Base-by-base conservation (phyloP, 495 filamentous ascomycete genomes). In the Daldinia loculata region DNA sequence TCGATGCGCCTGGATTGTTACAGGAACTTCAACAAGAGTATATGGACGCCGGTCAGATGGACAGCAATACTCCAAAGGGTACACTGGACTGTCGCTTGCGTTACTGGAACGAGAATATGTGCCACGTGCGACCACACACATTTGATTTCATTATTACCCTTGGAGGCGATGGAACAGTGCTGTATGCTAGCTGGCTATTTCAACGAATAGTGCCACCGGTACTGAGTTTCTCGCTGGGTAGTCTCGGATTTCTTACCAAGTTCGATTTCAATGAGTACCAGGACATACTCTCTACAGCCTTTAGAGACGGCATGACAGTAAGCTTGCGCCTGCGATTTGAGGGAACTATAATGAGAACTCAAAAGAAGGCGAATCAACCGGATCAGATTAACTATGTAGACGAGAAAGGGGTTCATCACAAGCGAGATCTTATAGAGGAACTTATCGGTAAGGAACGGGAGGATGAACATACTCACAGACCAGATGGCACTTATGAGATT, bases 121-220 rank as follows among this genome's bases (percentile, higher is more conserved):
- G 93, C 58, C 81, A 83, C 51, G 85, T 87, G 26, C 83, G 89
- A 55, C 95, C 96, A 0, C 93, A 98, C 67, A 89, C 88, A 3
- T 98, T 98, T 75, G 95, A 99, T 79, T 94, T 99, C 74, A 90
- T 95, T 15, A 84, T 99, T 36, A 96, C 95, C 0, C 89, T 99
- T 3, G 95, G 95, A n/a, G 95, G 95, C 9, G 95, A 99, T 76
- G 95, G 95, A 14, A 99, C 95, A 0, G 95, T 99, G 32, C 83
- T 99, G 32, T 98, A 97, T 75, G 92, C 95, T 0, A 93, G 90
- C 74, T 99, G 96, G 95, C 83, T 99, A 32, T 99, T 99, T 78
- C 95, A 99, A 84, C 85, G 93, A n/a, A 90, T 98, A 60, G 95
- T 98, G 0, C 95, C 95, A 5, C 95, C 96, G 0, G 92, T 98